Evolutionary conservation across 345 rosid genomes (phyloP).

Genomic region (Physaria fendleri): DNA sequence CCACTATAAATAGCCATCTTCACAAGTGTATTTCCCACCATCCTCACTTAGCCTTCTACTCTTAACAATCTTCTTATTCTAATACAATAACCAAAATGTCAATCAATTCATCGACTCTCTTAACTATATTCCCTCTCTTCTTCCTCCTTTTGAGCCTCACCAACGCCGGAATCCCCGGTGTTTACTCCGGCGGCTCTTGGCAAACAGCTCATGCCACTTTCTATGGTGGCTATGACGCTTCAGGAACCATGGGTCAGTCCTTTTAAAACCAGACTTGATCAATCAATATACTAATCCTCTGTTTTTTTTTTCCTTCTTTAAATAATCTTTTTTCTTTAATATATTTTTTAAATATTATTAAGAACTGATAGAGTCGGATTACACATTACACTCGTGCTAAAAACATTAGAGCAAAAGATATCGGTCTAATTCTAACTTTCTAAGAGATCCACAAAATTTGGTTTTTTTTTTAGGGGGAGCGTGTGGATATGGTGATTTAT

Average conservation of each 20-base stretch:
- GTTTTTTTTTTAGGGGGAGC: conserved; percentile 49
- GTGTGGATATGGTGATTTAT: conserved; percentile 65
- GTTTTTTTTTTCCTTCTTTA: background rate
- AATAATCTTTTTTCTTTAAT: background rate
- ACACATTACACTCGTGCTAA: no score
- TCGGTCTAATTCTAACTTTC: no score
- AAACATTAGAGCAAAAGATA: no score
- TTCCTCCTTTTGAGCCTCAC: conserved; percentile 24
- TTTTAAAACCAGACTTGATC: background rate
- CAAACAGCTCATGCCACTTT: conserved; percentile 88
- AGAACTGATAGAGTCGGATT: no score
- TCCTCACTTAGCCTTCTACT: background rate
- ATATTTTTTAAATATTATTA: no score
- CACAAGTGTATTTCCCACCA: conserved; percentile 4
- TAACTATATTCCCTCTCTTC: conserved; percentile 20
- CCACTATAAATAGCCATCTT: conserved; percentile 23
- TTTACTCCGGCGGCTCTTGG: conserved; percentile 55
- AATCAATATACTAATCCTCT: background rate
- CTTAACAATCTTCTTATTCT: background rate
- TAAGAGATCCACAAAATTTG: no score
- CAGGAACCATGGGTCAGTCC: conserved; percentile 79
- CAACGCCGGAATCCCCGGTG: conserved; percentile 57
- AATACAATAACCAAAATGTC: conserved; percentile 8
- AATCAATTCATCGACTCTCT: background rate
- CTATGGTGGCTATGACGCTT: conserved; percentile 84